Evolutionary conservation across 768 basidiomycete genomes (phyloP).

Genomic region (Hygrocybe coccinea): DNA sequence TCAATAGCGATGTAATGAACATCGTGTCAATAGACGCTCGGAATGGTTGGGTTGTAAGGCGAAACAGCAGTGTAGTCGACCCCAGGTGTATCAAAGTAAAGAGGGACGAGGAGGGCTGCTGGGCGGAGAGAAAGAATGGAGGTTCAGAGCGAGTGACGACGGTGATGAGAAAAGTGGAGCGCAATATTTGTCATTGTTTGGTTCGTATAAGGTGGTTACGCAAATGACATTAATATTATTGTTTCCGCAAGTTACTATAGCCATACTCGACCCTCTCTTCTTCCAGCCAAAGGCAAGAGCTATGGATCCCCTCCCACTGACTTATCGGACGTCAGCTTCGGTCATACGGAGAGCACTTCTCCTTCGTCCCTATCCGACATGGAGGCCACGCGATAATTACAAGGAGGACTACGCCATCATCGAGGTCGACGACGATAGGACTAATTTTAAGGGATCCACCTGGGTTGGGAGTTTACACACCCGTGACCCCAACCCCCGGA

Average conservation of each 20-base stretch:
- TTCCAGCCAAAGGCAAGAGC: too few species aligned
- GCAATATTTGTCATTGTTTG: not conserved
- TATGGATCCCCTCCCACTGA: too few species aligned
- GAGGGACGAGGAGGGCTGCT: not conserved
- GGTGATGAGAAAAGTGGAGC: not conserved
- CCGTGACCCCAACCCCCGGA: too few species aligned
- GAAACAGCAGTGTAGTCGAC: not conserved
- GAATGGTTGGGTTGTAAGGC: not conserved
- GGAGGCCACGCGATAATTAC: not conserved
- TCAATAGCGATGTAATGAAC: conserved; percentile 37
- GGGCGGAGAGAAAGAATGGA: not conserved
- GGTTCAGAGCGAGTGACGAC: not conserved
- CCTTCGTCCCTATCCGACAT: not conserved
- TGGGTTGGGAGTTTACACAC: too few species aligned
- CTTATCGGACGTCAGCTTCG: too few species aligned
- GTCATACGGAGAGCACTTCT: not conserved
- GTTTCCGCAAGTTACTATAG: too few species aligned
- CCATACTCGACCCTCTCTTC: too few species aligned
- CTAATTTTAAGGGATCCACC: too few species aligned
- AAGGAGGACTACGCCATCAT: not conserved
- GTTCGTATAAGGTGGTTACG: not conserved
- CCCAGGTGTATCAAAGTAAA: not conserved
- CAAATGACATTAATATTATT: too few species aligned
- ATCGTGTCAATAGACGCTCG: conserved; percentile 21
- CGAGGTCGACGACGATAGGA: too few species aligned